These are phyloP conservation scores for Adansonia digitata DNA, from an alignment of 345 rosid genomes.

Conservation along the genomic window DNA sequence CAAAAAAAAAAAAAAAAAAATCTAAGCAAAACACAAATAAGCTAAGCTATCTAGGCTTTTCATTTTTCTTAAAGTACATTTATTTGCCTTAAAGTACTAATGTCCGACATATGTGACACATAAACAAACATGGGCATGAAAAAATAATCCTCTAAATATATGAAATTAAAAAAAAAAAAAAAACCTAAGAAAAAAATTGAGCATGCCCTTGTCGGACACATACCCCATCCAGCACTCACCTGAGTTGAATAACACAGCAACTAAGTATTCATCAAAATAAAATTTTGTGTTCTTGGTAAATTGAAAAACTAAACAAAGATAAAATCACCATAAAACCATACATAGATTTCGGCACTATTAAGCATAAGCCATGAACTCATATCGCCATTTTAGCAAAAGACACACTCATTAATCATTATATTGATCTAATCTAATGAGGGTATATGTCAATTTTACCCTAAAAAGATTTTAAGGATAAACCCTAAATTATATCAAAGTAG, in stretches of 20 bases:
- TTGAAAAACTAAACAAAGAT: neutral
- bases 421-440: neutral
- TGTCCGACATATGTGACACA: too few relatives aligned
- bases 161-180: too few relatives aligned
- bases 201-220: too few relatives aligned
- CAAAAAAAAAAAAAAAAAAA: neutral
- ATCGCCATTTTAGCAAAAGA: neutral
- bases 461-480: neutral
- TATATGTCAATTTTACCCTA: neutral
- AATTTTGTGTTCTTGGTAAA: neutral
- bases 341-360: neutral
- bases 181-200: too few relatives aligned
- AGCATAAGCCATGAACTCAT: neutral
- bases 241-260: too few relatives aligned
- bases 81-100: too few relatives aligned
- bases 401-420: neutral
- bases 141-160: too few relatives aligned
- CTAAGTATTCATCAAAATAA: neutral
- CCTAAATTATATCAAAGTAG: neutral
- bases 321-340: neutral
- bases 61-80: too few relatives aligned
- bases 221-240: too few relatives aligned
- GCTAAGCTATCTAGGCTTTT: too few relatives aligned
- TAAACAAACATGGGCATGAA: too few relatives aligned
- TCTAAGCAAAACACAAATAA: neutral